phyloP scores from a whole-genome alignment of 441 rosid species.

The Eutrema salsugineum region DNA sequence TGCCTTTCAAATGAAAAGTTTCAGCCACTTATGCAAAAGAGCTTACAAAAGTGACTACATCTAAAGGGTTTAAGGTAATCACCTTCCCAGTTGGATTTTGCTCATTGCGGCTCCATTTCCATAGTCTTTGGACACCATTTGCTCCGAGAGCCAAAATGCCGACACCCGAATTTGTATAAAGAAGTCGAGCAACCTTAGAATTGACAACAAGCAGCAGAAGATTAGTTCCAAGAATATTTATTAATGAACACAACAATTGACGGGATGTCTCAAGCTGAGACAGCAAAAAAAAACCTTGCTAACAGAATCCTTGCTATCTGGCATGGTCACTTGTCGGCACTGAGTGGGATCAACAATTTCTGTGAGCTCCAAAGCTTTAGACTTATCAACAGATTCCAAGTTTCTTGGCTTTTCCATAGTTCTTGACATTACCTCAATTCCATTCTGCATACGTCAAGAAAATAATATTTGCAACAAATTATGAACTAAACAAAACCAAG shows the following conservation, averaged over 20 bases:
- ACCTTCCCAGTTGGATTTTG: constrained; percentile 63
- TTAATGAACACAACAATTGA: neutral
- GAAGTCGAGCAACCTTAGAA: constrained; percentile 43
- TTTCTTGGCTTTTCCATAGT: constrained; percentile 31
- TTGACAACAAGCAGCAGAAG: neutral
- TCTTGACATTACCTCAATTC: constrained; percentile 33
- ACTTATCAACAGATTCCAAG: constrained; percentile 25
- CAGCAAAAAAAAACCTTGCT: constrained; percentile 21
- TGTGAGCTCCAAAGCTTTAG: constrained; percentile 27
- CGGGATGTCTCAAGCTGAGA: constrained; percentile 1
- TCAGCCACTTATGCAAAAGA: neutral
- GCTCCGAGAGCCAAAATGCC: constrained; percentile 59
- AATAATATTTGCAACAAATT: neutral
- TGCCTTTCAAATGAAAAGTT: constrained; percentile 35
- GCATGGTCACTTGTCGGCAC: constrained; percentile 35
- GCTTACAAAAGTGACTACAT: neutral
- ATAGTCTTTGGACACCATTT: constrained; percentile 61
- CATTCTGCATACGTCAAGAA: constrained; percentile 21
- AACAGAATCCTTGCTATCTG: constrained; percentile 34
- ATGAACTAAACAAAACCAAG: neutral
- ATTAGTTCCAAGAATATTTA: neutral
- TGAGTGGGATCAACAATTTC: constrained; percentile 32
- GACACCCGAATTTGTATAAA: constrained; percentile 66
- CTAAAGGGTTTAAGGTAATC: neutral
- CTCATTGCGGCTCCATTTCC: constrained; percentile 71